These are phyloP conservation scores for Diplodia seriata DNA, from an alignment of 2,329 filamentous ascomycete genomes.

Conservation along the genomic window DNA sequence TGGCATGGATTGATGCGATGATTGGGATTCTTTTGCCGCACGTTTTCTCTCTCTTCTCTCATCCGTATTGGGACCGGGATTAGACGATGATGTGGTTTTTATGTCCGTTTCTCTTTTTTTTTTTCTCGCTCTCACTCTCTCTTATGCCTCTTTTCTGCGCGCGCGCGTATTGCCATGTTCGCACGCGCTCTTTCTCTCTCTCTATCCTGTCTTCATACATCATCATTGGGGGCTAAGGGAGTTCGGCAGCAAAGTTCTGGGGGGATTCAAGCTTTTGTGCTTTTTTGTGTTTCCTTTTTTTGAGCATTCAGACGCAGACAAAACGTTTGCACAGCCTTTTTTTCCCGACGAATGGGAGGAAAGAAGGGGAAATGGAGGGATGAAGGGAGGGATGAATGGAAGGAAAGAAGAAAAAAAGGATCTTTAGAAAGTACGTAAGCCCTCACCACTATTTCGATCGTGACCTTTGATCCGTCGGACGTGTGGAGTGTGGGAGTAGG, in stretches of 20 bases:
- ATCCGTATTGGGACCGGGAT: conserved; percentile 4
- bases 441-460: not conserved
- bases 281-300: conserved; percentile 13
- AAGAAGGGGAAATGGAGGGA: not conserved
- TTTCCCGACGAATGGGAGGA: not conserved
- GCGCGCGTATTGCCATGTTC: not conserved
- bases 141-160: not conserved
- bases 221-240: conserved; percentile 12
- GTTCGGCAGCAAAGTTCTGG: conserved; percentile 22
- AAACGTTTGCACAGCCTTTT: not conserved
- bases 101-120: not conserved
- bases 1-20: conserved; percentile 35
- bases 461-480: not conserved
- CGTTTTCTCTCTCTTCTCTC: conserved; percentile 7
- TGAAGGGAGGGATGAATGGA: not conserved
- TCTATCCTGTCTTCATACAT: not conserved
- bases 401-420: not conserved
- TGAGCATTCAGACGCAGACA: not conserved
- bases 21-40: conserved; percentile 7
- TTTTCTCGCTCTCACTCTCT: conserved; percentile 2
- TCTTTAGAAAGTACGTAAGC: not conserved
- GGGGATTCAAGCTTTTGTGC: conserved; percentile 3
- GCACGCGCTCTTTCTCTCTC: not conserved
- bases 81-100: conserved; percentile 17
- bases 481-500: not conserved